phyloP scores from a whole-genome alignment of 805 yeast genomes.

The Saturnispora sanitii region DNA sequence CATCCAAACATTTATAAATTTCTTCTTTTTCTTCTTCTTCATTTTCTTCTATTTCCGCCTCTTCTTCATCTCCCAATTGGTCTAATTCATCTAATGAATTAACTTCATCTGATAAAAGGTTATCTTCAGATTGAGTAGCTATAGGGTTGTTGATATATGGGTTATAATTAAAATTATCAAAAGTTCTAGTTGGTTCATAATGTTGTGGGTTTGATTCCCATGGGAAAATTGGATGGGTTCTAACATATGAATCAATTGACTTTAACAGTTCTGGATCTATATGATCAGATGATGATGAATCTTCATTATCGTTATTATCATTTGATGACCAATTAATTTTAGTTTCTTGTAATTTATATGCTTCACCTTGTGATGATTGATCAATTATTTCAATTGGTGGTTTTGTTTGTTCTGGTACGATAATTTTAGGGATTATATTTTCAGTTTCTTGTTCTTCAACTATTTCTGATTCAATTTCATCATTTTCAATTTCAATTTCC shows the following conservation, averaged over 20 bases:
- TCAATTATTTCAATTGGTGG: slow-evolving; percentile 9
- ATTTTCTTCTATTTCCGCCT: not conserved
- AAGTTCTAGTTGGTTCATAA: slow-evolving; percentile 15
- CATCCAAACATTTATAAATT: too few relatives aligned
- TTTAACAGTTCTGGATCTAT: not conserved
- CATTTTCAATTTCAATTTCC: not conserved
- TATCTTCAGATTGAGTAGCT: not conserved
- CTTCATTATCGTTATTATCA: not conserved
- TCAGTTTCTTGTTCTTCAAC: not conserved
- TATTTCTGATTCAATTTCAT: not conserved
- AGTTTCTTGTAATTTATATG: slow-evolving; percentile 23
- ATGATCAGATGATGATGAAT: not conserved
- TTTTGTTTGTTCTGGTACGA: too few relatives aligned
- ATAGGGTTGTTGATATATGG: slow-evolving; percentile 12
- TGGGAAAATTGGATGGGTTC: slow-evolving; percentile 28
- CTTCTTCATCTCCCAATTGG: not conserved
- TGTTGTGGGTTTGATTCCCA: slow-evolving; percentile 22
- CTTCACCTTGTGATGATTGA: slow-evolving; percentile 24
- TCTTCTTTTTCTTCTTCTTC: slow-evolving; percentile 1
- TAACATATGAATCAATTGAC: slow-evolving; percentile 17
- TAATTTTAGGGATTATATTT: not conserved
- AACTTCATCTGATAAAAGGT: not conserved
- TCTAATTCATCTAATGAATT: too few relatives aligned
- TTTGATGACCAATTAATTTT: slow-evolving; percentile 13
- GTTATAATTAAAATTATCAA: slow-evolving; percentile 12